Percentiles rank a stretch among this genome's conserved stretches.
Conservation (phyloP, 2,329 filamentous ascomycete genomes). For the Trichoderma sp. region DNA sequence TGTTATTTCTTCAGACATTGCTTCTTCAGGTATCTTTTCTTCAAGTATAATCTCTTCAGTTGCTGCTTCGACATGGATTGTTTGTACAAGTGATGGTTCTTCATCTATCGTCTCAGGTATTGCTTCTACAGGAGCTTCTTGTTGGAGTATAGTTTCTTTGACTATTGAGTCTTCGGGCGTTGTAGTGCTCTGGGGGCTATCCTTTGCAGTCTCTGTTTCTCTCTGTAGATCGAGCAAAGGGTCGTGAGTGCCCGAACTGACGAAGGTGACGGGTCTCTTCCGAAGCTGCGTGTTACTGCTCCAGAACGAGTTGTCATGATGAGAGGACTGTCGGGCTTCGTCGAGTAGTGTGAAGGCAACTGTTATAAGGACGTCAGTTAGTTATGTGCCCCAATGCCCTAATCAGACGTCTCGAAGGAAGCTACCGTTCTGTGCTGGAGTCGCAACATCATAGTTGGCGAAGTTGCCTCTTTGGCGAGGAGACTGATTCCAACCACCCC, state of each 20-base stretch:
- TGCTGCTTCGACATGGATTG: background rate
- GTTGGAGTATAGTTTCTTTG: slow-evolving; percentile 24
- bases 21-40: background rate
- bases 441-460: slow-evolving; percentile 28
- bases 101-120: background rate
- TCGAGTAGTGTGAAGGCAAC: slow-evolving; percentile 46
- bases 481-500: background rate
- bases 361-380: slow-evolving; percentile 17
- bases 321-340: slow-evolving; percentile 52
- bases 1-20: background rate
- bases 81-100: background rate
- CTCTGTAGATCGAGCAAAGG: slow-evolving; percentile 37
- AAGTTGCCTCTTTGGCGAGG: background rate
- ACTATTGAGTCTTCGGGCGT: background rate
- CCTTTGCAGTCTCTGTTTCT: background rate
- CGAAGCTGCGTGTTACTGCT: slow-evolving; percentile 43
- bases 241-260: slow-evolving; percentile 55
- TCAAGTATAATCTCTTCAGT: slow-evolving; percentile 26
- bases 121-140: background rate
- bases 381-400: background rate
- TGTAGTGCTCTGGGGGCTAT: background rate
- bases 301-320: slow-evolving; percentile 46
- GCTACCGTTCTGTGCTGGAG: background rate
- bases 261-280: slow-evolving; percentile 51
- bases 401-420: background rate